Evolutionary conservation across 2,329 filamentous ascomycete genomes (phyloP).

Genomic region (Ceratocystis ficicola): DNA sequence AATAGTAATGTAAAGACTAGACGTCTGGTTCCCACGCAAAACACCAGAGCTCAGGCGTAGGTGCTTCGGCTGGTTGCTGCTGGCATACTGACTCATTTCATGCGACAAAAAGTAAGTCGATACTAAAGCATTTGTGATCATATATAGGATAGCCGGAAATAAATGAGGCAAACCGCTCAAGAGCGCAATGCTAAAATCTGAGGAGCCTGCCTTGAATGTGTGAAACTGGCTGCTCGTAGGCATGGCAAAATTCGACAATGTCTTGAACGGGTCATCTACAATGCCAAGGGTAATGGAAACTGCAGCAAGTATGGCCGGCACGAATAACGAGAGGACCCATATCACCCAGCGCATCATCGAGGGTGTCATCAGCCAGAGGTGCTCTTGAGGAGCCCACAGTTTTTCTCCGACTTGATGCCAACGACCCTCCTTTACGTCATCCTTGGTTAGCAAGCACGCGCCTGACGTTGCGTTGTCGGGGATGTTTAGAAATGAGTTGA

Average conservation of each 20-base stretch:
- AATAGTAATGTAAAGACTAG: conserved; percentile 40
- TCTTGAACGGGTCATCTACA: conserved; percentile 25
- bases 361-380: conserved; percentile 37
- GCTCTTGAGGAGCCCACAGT: conserved; percentile 32
- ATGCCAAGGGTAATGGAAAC: conserved; percentile 33
- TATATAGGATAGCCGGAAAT: conserved; percentile 37
- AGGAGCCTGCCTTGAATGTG: conserved; percentile 25
- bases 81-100: conserved; percentile 37
- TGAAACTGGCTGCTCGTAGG: conserved; percentile 31
- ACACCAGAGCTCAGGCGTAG: conserved; percentile 38
- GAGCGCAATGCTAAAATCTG: conserved; percentile 29
- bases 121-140: conserved; percentile 37
- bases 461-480: conserved; percentile 36
- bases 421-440: conserved; percentile 33
- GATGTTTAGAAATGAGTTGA: conserved; percentile 38
- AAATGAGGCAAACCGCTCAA: conserved; percentile 39
- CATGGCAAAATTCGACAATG: conserved; percentile 32
- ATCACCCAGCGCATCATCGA: conserved; percentile 35
- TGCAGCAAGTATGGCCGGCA: conserved; percentile 31
- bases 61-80: conserved; percentile 24
- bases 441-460: conserved; percentile 37
- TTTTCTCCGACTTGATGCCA: conserved; percentile 36
- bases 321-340: conserved; percentile 32
- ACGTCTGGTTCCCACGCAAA: conserved; percentile 35
- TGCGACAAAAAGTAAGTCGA: conserved; percentile 39